Evolutionary conservation across 305 asterid genomes (phyloP), one percentile per base, ranked within the genome.

Genomic region (Euphrasia arctica): DNA sequence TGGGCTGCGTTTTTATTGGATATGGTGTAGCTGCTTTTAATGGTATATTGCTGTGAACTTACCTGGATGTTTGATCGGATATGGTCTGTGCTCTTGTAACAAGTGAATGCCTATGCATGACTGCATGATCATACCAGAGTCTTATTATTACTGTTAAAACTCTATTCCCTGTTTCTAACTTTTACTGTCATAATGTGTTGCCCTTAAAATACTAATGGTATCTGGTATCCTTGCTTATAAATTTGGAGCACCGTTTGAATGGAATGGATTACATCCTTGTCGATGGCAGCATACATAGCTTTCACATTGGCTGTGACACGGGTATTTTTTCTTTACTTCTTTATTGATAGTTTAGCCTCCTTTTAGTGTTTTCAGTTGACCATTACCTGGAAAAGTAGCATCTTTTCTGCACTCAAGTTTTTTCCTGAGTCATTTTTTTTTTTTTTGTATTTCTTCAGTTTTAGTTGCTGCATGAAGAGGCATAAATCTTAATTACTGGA

Each of bases 161-260:
- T 61, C 62, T n/a, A 39, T 68, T 61, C 31, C 57, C 15, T 39
- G 43, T 68, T 69, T 60, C 25, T 18, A 18, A 60, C 32, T 12
- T 28, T 70, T 74, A 73, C 56, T 47, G 60, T 71, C 69, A 83
- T 74, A 62, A 72, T 76, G 13, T 72, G 62, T 74, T 63, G 58
- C 71, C 78, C 81, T 79, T 80, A 85, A 93, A 96, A 90, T 93
- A 77, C 65, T 95, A 54, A 83, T 93, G 98, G 98, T 93, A 63
- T 79, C 97, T 50, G 96, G 91, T 70, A 93, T 93, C 70, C 98
- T 93, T 71, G 98, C 98, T 66, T 93, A 93, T 83, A 88, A 86
- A 69, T 93, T 87, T 72, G 98, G 98, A 70, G 94, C 96, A 58
- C 87, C 97, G 60, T 90, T 90, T 86, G 22, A 18, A 18, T 18